Evolutionary conservation across 768 basidiomycete species (phyloP).

Genomic region (Saitozyma podzolica): DNA sequence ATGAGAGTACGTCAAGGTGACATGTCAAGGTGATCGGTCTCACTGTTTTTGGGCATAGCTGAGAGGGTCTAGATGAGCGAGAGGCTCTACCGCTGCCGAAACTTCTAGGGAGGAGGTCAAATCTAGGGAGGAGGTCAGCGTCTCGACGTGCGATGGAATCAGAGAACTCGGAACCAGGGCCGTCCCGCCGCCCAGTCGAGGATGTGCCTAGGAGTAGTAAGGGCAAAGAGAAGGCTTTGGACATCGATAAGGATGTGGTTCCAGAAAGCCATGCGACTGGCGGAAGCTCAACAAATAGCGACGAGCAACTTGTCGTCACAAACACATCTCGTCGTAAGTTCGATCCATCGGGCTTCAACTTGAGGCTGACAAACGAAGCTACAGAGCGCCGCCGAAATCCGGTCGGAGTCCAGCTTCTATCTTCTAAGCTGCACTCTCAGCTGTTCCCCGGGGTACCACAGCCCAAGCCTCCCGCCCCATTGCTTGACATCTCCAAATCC

Average conservation of each 20-base stretch:
- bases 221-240: constrained; percentile 27
- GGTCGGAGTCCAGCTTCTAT: constrained; percentile 90
- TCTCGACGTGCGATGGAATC: too few species aligned
- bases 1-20: background rate
- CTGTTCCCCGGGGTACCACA: constrained; percentile 64
- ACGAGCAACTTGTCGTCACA: too few species aligned
- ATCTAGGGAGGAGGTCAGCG: background rate
- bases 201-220: constrained; percentile 5
- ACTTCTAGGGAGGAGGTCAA: background rate
- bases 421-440: constrained; percentile 74
- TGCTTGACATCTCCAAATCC: constrained; percentile 71
- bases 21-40: background rate
- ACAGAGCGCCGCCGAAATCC: constrained; percentile 62
- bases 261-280: too few species aligned
- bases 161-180: too few species aligned
- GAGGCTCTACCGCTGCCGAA: background rate
- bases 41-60: background rate
- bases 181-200: too few species aligned
- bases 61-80: background rate
- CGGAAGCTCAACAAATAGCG: too few species aligned
- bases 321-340: too few species aligned
- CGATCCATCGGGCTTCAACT: too few species aligned
- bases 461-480: constrained; percentile 62
- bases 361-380: background rate
- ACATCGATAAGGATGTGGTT: background rate